Conservation (phyloP, 2,329 filamentous ascomycete species). For the Nemania abortiva region DNA sequence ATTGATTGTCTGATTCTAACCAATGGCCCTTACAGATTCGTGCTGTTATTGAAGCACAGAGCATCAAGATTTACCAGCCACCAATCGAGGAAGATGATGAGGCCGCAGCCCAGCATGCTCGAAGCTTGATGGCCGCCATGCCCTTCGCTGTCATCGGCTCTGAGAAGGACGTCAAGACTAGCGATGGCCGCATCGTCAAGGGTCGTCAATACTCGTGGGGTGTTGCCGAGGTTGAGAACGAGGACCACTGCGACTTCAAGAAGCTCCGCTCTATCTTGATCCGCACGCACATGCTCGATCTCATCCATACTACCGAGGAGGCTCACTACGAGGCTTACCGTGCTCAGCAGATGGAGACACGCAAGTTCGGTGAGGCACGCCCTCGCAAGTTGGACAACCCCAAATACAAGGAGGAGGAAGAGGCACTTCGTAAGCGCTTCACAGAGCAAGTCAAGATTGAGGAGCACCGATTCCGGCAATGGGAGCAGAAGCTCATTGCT, state of each 20-base stretch:
- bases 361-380: conserved; percentile 98
- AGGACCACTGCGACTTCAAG: conserved; percentile 99
- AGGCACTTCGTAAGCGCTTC: conserved; percentile 97
- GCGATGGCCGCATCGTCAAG: conserved; percentile 96
- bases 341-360: conserved; percentile 99
- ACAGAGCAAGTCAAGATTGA: conserved; percentile 99
- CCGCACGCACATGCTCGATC: conserved; percentile 98
- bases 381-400: conserved; percentile 99
- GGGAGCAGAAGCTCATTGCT: conserved; percentile 99
- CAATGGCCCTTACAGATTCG: conserved; percentile 73
- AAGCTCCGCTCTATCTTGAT: conserved; percentile 99
- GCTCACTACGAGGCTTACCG: conserved; percentile 99
- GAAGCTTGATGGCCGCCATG: conserved; percentile 95
- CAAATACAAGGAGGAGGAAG: conserved; percentile 99
- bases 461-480: conserved; percentile 98
- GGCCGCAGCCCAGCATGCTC: conserved; percentile 92
- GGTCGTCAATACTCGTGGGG: conserved; percentile 99
- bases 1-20: conserved; percentile 20
- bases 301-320: conserved; percentile 99
- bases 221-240: conserved; percentile 99
- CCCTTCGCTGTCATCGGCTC: conserved; percentile 98
- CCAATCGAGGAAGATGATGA: conserved; percentile 99
- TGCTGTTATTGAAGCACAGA: conserved; percentile 95
- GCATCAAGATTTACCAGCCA: conserved; percentile 99
- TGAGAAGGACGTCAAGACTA: conserved; percentile 98